Conservation (phyloP, 768 basidiomycete genomes). For the Antrodiella citrinella region DNA sequence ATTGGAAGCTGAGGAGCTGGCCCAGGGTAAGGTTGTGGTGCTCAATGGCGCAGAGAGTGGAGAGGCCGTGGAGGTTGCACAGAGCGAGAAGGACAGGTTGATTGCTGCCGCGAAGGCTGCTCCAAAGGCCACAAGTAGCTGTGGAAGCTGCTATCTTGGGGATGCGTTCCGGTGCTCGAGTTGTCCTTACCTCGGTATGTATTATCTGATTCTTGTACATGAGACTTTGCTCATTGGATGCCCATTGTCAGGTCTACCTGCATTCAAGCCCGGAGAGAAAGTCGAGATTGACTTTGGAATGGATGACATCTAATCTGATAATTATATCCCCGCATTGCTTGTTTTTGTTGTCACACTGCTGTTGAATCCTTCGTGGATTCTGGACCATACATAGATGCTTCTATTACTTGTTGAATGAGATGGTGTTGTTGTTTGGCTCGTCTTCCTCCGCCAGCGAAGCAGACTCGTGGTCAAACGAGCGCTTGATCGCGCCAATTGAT, state of each 20-base stretch:
- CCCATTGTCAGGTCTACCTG: conserved; percentile 73
- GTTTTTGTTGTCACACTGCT: not conserved
- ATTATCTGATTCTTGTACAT: not conserved
- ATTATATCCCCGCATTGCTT: not conserved
- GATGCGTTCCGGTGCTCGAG: conserved; percentile 96
- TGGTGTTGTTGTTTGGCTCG: not conserved
- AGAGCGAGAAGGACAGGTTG: conserved; percentile 58
- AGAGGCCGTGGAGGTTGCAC: conserved; percentile 46
- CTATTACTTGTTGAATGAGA: not conserved
- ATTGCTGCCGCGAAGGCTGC: conserved; percentile 59
- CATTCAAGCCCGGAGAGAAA: conserved; percentile 98
- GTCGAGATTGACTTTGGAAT: conserved; percentile 84
- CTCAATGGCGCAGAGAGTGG: conserved; percentile 59
- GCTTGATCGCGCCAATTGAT: not conserved
- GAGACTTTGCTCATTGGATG: conserved; percentile 5
- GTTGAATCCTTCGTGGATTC: not conserved
- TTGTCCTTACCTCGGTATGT: conserved; percentile 92
- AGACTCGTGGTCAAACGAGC: not conserved
- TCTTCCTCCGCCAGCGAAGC: not conserved
- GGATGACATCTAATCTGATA: conserved; percentile 66
- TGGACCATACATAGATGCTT: not conserved
- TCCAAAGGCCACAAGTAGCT: conserved; percentile 89
- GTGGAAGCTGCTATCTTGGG: conserved; percentile 95
- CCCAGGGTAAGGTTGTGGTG: conserved; percentile 52
- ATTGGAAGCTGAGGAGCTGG: conserved; percentile 77